Base-by-base conservation (phyloP, 2,329 filamentous ascomycete genomes). In the Arachnomyces sp. region DNA sequence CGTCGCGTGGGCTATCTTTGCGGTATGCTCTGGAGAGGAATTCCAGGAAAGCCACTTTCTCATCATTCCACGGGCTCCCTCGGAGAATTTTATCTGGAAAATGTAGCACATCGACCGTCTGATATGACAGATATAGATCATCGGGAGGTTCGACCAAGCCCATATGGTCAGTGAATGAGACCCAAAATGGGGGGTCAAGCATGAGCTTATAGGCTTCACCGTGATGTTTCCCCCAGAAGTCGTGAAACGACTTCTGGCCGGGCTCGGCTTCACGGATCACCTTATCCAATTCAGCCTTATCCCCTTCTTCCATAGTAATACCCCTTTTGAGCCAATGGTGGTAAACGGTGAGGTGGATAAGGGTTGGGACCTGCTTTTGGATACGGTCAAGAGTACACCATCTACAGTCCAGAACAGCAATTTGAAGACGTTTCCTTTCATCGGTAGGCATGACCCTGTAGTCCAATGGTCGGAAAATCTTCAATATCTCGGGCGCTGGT, bases 311-410 rank as follows among this genome's bases (percentile, higher is more conserved):
- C 20, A 25, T 25, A 25, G 9, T 9, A 9, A 25, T 25, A 25
- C 9, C 5, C 20, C 20, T 25, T 25, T 49, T 45, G 36, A 62
- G 39, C 60, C 61, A 64, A 8, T 53, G 48, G 16, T 59, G 57
- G 28, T 58, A 50, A 18, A 67, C 50, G 6, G 45, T 48, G 20
- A 68, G 46, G 1, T 51, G 50, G 43, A 58, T 55, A 33, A 68
- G 42, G 5, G 51, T 52, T 0, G 60, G 61, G 2, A 68, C 34
- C 33, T 58, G 55, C 3, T 46, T 47, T 3, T 57, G 49, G 4
- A 69, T 42, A 6, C 60, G 58, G 2, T 53, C 42, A 16, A 55
- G 40, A 0, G 59, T 68, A 41, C 58, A 68, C 65, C 66, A 70
- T 42, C 48, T 52, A 40, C 59, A 64, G 4, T 49, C 49, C 17